phyloP scores from a whole-genome alignment of 306 rosid species.

The Lathyrus aphaca region DNA sequence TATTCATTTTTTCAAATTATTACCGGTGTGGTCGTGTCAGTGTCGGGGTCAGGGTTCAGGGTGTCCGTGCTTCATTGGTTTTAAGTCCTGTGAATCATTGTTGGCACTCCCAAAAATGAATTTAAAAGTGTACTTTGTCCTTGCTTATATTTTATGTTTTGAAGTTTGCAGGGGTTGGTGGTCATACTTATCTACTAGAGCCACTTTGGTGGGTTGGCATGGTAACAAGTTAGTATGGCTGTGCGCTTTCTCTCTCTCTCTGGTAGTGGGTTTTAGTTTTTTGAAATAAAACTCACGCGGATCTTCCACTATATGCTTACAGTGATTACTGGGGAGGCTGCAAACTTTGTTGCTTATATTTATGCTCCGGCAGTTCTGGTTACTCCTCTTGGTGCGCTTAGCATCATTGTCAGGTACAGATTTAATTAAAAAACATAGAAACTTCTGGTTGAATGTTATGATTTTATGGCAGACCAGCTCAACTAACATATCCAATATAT shows the following conservation, averaged over 20 bases:
- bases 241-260: constrained; percentile 1
- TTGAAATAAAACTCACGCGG: constrained; percentile 17
- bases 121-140: neutral
- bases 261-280: constrained; percentile 6
- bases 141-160: constrained; percentile 17
- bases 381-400: constrained; percentile 94
- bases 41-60: no score
- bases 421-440: neutral
- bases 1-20: no score
- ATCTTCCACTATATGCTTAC: constrained; percentile 38
- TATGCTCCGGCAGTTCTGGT: constrained; percentile 95
- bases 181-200: constrained; percentile 81
- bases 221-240: constrained; percentile 77
- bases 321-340: constrained; percentile 95
- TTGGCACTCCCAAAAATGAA: neutral
- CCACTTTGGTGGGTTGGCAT: constrained; percentile 99
- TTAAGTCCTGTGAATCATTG: neutral
- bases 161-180: constrained; percentile 73
- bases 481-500: constrained; percentile 35
- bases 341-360: constrained; percentile 90
- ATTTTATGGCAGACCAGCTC: neutral
- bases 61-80: neutral
- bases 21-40: no score
- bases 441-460: constrained; percentile 20
- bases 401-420: constrained; percentile 85